Evolutionary conservation across 2,329 filamentous ascomycete genomes (phyloP).

Genomic region (Aspergillus latus): DNA sequence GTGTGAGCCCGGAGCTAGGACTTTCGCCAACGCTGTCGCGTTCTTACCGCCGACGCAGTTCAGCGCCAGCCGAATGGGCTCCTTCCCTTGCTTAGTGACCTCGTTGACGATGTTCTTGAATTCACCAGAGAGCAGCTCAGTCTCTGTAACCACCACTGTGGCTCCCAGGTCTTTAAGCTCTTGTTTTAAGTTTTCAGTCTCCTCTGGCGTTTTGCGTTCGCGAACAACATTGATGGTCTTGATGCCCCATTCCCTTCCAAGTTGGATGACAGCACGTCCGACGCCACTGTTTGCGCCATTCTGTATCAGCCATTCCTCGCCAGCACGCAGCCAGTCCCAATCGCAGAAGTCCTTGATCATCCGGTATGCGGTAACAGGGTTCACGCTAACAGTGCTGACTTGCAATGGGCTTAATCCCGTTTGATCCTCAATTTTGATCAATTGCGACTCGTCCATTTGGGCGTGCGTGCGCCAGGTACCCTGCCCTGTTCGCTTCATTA

Average conservation of each 20-base stretch:
- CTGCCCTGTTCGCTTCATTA: slow-evolving; percentile 78
- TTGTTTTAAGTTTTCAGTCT: slow-evolving; percentile 63
- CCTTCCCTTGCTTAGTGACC: slow-evolving; percentile 70
- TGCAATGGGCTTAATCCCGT: slow-evolving; percentile 72
- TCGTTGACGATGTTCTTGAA: slow-evolving; percentile 56
- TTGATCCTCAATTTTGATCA: slow-evolving; percentile 70
- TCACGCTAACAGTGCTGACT: slow-evolving; percentile 84
- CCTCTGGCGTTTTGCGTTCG: slow-evolving; percentile 63
- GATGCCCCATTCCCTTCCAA: slow-evolving; percentile 81
- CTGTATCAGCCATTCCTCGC: slow-evolving; percentile 91
- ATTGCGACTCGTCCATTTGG: slow-evolving; percentile 58
- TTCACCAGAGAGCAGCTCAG: slow-evolving; percentile 50
- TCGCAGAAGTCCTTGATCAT: slow-evolving; percentile 79
- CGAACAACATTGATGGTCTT: slow-evolving; percentile 88
- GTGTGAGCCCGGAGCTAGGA: slow-evolving; percentile 65
- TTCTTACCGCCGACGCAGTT: slow-evolving; percentile 94
- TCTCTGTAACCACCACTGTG: slow-evolving; percentile 62
- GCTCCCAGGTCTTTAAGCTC: slow-evolving; percentile 64
- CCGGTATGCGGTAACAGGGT: slow-evolving; percentile 90
- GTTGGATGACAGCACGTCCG: slow-evolving; percentile 84
- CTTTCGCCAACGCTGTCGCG: slow-evolving; percentile 74
- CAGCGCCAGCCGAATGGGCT: slow-evolving; percentile 72
- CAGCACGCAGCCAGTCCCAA: slow-evolving; percentile 51
- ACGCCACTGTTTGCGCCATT: slow-evolving; percentile 96
- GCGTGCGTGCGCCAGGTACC: slow-evolving; percentile 96